Percentiles rank a stretch among this genome's conserved stretches.
These are phyloP conservation scores for Ceratobasidium sp. DNA, from an alignment of 1,284 basidiomycete genomes.

Conservation along the genomic window DNA sequence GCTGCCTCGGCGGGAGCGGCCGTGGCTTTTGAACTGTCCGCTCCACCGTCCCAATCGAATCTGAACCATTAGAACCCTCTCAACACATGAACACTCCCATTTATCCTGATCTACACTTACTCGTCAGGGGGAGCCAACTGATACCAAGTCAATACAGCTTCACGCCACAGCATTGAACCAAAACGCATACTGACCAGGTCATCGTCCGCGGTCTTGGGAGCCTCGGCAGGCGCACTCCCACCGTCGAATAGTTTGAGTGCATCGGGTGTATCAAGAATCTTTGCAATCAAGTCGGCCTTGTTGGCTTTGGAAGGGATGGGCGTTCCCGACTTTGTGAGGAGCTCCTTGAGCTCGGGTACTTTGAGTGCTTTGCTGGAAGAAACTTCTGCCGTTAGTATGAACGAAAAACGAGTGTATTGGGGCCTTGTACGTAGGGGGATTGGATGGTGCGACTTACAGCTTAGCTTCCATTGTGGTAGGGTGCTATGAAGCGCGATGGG, in stretches of 20 bases:
- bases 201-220: slow-evolving; percentile 39
- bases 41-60: slow-evolving; percentile 38
- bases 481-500: slow-evolving; percentile 5
- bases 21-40: too few species aligned
- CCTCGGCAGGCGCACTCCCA: slow-evolving; percentile 46
- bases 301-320: slow-evolving; percentile 61
- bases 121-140: slow-evolving; percentile 34
- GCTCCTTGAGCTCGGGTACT: slow-evolving; percentile 71
- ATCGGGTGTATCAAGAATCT: slow-evolving; percentile 60
- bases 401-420: too few species aligned
- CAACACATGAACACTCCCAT: not conserved
- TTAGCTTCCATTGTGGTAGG: slow-evolving; percentile 59
- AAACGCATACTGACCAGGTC: slow-evolving; percentile 42
- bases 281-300: slow-evolving; percentile 70
- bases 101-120: not conserved
- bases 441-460: slow-evolving; percentile 50
- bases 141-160: slow-evolving; percentile 50
- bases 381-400: slow-evolving; percentile 27
- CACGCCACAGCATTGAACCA: slow-evolving; percentile 45
- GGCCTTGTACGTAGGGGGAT: too few species aligned
- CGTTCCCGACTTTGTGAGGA: slow-evolving; percentile 62
- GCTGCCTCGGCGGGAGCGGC: too few species aligned
- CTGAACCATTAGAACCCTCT: not conserved
- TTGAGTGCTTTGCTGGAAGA: slow-evolving; percentile 64
- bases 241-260: slow-evolving; percentile 61